Base-by-base conservation (phyloP, 148 eudicot species). In the Rhododendron vialii region DNA sequence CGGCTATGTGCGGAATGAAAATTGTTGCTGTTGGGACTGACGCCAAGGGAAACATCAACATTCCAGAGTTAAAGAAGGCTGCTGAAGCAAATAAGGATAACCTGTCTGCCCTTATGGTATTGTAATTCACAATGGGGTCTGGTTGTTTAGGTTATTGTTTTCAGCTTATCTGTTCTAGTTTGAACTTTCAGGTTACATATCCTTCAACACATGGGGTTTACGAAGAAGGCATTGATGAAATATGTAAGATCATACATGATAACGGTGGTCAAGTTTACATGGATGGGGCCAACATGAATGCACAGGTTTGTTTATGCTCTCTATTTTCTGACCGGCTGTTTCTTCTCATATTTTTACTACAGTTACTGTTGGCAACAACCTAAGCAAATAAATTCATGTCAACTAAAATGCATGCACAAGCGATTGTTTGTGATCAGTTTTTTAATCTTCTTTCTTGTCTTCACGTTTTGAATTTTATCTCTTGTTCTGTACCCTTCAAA, bases 241-340 rank as follows among this genome's bases (percentile, higher is more conserved):
- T 97, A 82, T 97, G 98, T 88, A 94, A 93, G 90, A 97, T 97
- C 53, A 95, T 97, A 86, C 98, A 97, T 85, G 99, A 95, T 84
- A 97, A 95, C 83, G 99, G 99, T n/a, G 99, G 98, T 84, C 98
- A 97, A 93, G 99, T 97, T 65, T 97, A 97, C 93, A 97, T 97
- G 99, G 99, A 97, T 92, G 99, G 99, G 86, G 99, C 99, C 73
- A 97, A 97, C 98, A 97, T 95, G 99, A 95, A 97, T 86, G 99
- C 98, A 82, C 99, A 97, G 98, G 99, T 97, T 87, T 30, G 84
- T 88, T 83, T 61, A 0, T 84, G 18, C 15, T 15, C 38, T 59
- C 45, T 20, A 8, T 53, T 24, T 30, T 75, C 36, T 22, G 22
- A 22, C 28, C 36, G n/a, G 36, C 22, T 35, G 63, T 50, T n/a